Base-by-base conservation (phyloP, 306 rosid species). In the Albizia julibrissin region DNA sequence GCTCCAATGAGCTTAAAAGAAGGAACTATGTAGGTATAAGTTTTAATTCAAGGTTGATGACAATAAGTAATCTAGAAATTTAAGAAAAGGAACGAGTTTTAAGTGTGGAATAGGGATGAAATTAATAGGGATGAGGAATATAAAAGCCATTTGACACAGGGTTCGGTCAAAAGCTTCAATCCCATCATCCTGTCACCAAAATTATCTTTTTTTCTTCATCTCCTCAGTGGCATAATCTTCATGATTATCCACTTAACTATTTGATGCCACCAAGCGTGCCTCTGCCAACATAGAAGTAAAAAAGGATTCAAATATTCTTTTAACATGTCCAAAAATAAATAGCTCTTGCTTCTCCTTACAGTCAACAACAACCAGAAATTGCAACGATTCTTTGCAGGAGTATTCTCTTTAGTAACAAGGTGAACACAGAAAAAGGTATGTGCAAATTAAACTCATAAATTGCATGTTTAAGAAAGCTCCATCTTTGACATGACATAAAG, bases 81-180 rank as follows among this genome's bases (percentile, higher is more conserved):
- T 37, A 37, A 37, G 40, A 37, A 37, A 37, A 37, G 6, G 8
- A 37, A 37, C 40, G 6, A 37, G 8, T 6, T 37, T 37, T 37
- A 37, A 37, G 40, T 37, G 40, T 37, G 40, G 40, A 37, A 37
- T 37, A 21, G 31, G n/a, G 64, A 6, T 21, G 29, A 56, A 56
- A 56, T 24, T 24, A 59, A 22, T n/a, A n/a, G 18, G 26, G 67
- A 34, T 9, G 67, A 61, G 31, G 18, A 61, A 12, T 26, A 10
- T 33, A 61, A 61, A 61, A 61, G 33, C 7, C 67, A 61, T 11
- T 3, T 24, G 34, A 24, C n/a, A 24, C 47, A 68, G 10, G 27
- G 27, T 37, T 19, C 29, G 72, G 22, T 34, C 72, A 68, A 68
- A 68, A 68, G 72, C 72, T 68, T 68, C 47, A 68, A 68, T 37